Base-by-base conservation (phyloP, 2,329 filamentous ascomycete species). In the Trichoderma oligosporum region DNA sequence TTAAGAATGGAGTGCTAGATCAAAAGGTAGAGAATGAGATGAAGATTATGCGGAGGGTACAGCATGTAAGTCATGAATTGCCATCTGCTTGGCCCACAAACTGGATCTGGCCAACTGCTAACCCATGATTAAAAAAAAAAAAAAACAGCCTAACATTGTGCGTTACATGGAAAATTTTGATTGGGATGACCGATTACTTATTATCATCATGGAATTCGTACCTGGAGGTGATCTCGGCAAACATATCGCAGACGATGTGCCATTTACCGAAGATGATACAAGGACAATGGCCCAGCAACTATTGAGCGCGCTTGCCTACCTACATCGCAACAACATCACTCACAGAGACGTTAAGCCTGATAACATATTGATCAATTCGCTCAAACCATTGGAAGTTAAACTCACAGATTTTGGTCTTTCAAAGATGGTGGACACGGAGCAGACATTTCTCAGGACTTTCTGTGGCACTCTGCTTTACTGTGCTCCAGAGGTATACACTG, bases 291-390 rank as follows among this genome's bases (percentile, higher is more conserved):
- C 91, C 1, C 70, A 75, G 18, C 91, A 96, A 70, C 82, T 97
- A 33, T 75, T 97, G 41, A 83, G 87, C 63, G 93, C 93, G 2
- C 76, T 99, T 52, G 85, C 84, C 27, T 97, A 99, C 70, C 78
- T 99, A 7, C 94, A 99, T 71, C 78, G 80, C 53, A 87, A 88
- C 65, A 91, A 88, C 67, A 97, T 99, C 65, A 97, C 93, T 0
- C 94, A 99, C 73, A 88, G 94, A n/a, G 94, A 99, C 71, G 91
- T 99, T 68, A 99, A 99, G 70, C 94, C 94, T 0, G 94, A 99
- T 76, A 99, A 99, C 67, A 97, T 99, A 60, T 79, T 99, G 38
- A 89, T 97, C 63, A 79, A 85, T 9, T 86, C 84, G 1, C 70
- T 83, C 8, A 77, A 86, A 5, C 91, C 92, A 0, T 82, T 96